Evolutionary conservation across 306 rosid species (phyloP), one percentile per base, ranked within the genome.

Genomic region (Malus sylvestris): DNA sequence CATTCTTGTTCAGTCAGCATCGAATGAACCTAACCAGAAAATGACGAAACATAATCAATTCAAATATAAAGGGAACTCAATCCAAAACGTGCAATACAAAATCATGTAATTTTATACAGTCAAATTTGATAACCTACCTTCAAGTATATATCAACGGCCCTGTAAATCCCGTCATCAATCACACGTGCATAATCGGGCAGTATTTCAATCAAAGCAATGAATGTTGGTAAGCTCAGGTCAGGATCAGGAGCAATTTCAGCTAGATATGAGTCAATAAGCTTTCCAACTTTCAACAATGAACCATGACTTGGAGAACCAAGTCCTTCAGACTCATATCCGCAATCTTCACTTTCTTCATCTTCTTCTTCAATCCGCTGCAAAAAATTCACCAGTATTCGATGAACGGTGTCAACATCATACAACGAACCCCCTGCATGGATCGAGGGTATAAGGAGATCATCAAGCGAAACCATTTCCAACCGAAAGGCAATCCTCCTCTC

Each of bases 191-290:
- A 88, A 67, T 91, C 93, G 15, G 97, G 98, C 30, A 93, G 87
- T 83, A 88, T 75, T 86, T 91, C 96, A n/a, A 87, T 85, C 75
- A 91, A 63, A 35, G 88, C 90, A 55, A 81, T 66, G 73, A 93
- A 91, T 63, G 91, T 93, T 33, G 71, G 85, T 42, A 86, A 76
- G 82, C 79, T 88, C 30, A 93, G 81, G 84, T 68, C 81, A 7
- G 98, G 92, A 83, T 93, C 97, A 46, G 90, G 92, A 60, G 96
- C 90, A 85, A 93, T 87, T 86, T 91, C 98, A 59, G 97, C 98
- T 33, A 93, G 86, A 85, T 88, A 93, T 63, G 92, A 86, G 83
- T 91, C 98, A 25, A 93, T 78, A 40, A 93, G 93, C 78, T 84
- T 83, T 60, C 93, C 96, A 51, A 93, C 98, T 82, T 93, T 91